Percentiles rank a stretch among this genome's conserved stretches.
Conservation (phyloP, 139 green algal species). For the Nannochloris sp. region DNA sequence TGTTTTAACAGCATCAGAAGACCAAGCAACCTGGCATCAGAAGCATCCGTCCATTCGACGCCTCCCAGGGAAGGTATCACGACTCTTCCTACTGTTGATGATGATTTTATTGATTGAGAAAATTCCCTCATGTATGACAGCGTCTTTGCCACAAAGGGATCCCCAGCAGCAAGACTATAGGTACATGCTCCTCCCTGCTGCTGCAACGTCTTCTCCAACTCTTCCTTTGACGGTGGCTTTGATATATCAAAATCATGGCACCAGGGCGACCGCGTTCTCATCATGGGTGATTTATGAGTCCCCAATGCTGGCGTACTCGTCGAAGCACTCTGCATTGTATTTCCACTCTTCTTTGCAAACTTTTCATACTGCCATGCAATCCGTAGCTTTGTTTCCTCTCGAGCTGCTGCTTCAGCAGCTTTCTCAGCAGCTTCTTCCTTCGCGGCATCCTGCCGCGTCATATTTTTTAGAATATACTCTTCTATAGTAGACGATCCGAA, state of each 20-base stretch:
- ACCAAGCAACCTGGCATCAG: background rate
- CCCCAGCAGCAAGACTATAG: background rate
- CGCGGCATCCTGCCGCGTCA: background rate
- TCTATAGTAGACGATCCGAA: background rate
- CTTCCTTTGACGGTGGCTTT: background rate
- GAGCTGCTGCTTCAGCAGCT: constrained; percentile 4
- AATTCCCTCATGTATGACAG: no score
- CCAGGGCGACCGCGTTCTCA: background rate
- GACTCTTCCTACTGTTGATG: constrained; percentile 11
- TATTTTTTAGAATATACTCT: background rate
- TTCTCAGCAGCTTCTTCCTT: constrained; percentile 14
- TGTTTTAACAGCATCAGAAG: constrained; percentile 21
- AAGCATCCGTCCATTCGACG: constrained; percentile 20
- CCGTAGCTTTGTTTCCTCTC: constrained; percentile 39
- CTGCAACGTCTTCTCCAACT: background rate
- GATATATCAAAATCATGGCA: background rate
- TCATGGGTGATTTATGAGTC: background rate
- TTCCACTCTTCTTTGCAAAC: background rate
- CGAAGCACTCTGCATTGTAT: background rate
- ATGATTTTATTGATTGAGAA: constrained; percentile 21
- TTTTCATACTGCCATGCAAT: constrained; percentile 79
- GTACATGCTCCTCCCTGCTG: background rate
- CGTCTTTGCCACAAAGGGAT: no score
- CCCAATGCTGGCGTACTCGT: background rate
- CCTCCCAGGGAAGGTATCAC: constrained; percentile 4